Conservation (phyloP, 2,329 filamentous ascomycete species). For the Cadophora gregata region DNA sequence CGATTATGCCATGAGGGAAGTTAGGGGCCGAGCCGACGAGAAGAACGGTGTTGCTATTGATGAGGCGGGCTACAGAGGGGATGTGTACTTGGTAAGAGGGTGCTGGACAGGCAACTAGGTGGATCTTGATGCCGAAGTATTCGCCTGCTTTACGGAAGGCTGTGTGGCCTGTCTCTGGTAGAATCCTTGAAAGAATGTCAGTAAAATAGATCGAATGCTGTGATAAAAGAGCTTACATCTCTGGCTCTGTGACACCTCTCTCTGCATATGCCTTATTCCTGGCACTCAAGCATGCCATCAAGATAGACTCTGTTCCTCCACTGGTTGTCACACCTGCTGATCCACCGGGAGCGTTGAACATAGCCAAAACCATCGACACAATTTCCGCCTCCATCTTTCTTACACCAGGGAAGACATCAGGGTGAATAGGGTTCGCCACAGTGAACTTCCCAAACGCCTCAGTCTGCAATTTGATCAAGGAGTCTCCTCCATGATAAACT, state of each 20-base stretch:
- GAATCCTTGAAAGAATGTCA: constrained; percentile 65
- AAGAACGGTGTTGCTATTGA: constrained; percentile 93
- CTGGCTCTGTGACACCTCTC: constrained; percentile 86
- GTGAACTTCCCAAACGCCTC: constrained; percentile 95
- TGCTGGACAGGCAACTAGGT: constrained; percentile 85
- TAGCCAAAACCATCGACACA: constrained; percentile 88
- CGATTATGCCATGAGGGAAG: constrained; percentile 97
- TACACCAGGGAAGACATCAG: constrained; percentile 96
- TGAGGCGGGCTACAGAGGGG: constrained; percentile 76
- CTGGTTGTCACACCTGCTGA: constrained; percentile 89
- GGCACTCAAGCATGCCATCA: constrained; percentile 92
- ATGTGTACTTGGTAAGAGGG: constrained; percentile 86
- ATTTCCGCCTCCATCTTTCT: constrained; percentile 99
- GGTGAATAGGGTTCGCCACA: constrained; percentile 95
- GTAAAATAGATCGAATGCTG: background rate
- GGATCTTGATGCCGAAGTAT: constrained; percentile 97
- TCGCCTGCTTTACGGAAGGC: constrained; percentile 94
- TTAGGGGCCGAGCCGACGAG: constrained; percentile 96
- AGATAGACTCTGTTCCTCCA: constrained; percentile 93
- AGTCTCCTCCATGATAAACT: constrained; percentile 92
- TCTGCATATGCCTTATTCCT: constrained; percentile 88
- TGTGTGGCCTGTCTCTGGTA: constrained; percentile 93
- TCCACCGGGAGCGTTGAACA: constrained; percentile 89
- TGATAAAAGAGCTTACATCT: constrained; percentile 70
- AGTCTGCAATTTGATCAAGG: constrained; percentile 82